Conservation (phyloP, 306 rosid genomes). For the Malus asiatica region DNA sequence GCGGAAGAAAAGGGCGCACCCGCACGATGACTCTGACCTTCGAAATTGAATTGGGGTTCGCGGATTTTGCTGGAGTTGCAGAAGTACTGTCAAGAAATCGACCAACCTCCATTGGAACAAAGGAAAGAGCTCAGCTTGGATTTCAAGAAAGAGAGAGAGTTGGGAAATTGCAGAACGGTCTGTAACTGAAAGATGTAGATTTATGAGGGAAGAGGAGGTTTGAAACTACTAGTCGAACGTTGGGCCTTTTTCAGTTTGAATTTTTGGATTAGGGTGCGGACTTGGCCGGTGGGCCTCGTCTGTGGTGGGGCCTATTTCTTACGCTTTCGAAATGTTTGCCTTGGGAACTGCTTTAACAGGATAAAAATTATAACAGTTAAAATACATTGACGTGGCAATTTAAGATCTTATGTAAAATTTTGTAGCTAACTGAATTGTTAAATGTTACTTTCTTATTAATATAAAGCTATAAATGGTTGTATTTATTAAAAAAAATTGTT, state of each 20-base stretch:
- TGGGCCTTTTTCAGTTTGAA: neutral
- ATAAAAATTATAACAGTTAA: too few species aligned
- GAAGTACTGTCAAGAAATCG: neutral
- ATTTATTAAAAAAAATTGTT: too few species aligned
- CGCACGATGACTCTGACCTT: slow-evolving; percentile 74
- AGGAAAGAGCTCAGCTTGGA: neutral
- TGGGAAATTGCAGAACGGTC: neutral
- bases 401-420: too few species aligned
- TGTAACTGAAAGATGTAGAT: neutral
- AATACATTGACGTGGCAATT: too few species aligned
- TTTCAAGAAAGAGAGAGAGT: neutral
- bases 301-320: neutral
- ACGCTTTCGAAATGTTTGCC: neutral
- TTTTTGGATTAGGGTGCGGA: neutral
- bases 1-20: slow-evolving; percentile 76
- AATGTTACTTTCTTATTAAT: too few species aligned
- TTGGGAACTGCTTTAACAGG: too few species aligned
- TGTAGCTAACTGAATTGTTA: too few species aligned
- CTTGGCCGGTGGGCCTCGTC: neutral
- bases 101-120: slow-evolving; percentile 19
- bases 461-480: too few species aligned
- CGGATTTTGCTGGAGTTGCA: slow-evolving; percentile 25
- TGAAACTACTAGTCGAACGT: neutral
- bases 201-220: neutral
- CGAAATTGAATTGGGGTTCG: slow-evolving; percentile 32